Conservation (phyloP, 306 rosid species). For the Lupinus albus region DNA sequence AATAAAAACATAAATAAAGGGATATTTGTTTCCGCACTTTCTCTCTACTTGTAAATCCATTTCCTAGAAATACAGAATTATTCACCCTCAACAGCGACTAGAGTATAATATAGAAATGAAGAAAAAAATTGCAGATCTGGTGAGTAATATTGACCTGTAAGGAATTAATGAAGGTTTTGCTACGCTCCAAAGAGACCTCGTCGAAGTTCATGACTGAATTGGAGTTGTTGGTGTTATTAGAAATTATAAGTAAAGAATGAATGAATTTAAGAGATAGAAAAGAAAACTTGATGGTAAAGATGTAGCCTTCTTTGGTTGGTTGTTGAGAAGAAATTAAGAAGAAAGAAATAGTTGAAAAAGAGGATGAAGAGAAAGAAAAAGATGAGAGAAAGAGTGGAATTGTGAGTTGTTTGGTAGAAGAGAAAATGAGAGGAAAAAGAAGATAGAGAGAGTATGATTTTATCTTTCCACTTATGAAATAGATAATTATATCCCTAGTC, state of each 20-base stretch:
- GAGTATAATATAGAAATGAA: background rate
- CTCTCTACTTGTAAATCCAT: background rate
- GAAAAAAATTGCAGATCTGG: conserved; percentile 55
- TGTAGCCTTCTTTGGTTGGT: too few relatives aligned
- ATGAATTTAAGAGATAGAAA: conserved; percentile 25
- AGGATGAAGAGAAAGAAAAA: too few relatives aligned
- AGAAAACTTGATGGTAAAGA: background rate
- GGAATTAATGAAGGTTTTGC: conserved; percentile 90
- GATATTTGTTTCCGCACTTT: background rate
- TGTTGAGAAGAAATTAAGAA: too few relatives aligned
- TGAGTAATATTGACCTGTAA: conserved; percentile 67
- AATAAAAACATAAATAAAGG: too few relatives aligned
- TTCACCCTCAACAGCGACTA: background rate
- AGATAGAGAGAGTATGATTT: too few relatives aligned
- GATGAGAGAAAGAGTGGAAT: too few relatives aligned
- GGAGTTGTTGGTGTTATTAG: conserved; percentile 36
- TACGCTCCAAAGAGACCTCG: conserved; percentile 93
- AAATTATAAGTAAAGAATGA: conserved; percentile 36
- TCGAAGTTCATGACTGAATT: conserved; percentile 87
- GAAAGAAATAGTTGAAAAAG: too few relatives aligned
- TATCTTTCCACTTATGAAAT: too few relatives aligned
- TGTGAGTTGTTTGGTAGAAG: too few relatives aligned
- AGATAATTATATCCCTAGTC: too few relatives aligned
- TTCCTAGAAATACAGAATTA: background rate
- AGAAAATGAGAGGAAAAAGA: too few relatives aligned